Percentiles rank a stretch among this genome's conserved stretches.
Conservation (phyloP, 805 yeast species). For the Gaillardinia entomophila region DNA sequence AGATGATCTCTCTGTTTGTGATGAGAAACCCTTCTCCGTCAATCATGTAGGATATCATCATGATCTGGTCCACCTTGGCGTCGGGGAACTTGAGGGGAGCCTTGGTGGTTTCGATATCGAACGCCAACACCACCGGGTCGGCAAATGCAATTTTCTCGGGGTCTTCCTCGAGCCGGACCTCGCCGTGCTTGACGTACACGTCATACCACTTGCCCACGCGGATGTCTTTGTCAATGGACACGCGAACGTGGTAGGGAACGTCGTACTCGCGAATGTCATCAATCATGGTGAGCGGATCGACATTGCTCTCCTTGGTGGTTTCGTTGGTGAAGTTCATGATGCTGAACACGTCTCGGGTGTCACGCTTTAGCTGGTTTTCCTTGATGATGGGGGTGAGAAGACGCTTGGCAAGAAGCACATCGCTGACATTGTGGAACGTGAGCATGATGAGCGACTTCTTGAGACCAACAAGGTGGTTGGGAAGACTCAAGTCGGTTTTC, state of each 20-base stretch:
- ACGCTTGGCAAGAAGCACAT: constrained; percentile 71
- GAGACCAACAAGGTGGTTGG: constrained; percentile 83
- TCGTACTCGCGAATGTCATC: constrained; percentile 89
- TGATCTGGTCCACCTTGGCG: constrained; percentile 80
- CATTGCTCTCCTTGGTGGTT: constrained; percentile 8
- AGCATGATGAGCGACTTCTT: constrained; percentile 60
- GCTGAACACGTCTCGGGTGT: constrained; percentile 62
- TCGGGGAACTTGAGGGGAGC: constrained; percentile 96
- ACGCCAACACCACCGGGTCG: constrained; percentile 94
- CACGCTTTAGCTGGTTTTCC: constrained; percentile 57
- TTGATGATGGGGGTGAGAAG: constrained; percentile 62
- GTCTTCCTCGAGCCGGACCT: constrained; percentile 50
- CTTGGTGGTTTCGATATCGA: constrained; percentile 96
- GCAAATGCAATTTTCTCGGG: constrained; percentile 85
- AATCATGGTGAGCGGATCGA: constrained; percentile 59
- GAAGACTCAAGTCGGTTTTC: constrained; percentile 76
- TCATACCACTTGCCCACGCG: constrained; percentile 96
- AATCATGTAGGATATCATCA: constrained; percentile 99
- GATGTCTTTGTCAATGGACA: constrained; percentile 81
- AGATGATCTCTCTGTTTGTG: constrained; percentile 89
- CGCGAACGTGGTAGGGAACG: constrained; percentile 95
- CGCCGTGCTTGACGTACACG: constrained; percentile 59
- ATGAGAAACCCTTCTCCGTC: constrained; percentile 95
- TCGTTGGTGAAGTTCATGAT: constrained; percentile 38
- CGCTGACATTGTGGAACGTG: constrained; percentile 67